Base-by-base conservation (phyloP, 2,329 filamentous ascomycete genomes). In the Fusarium sp. region DNA sequence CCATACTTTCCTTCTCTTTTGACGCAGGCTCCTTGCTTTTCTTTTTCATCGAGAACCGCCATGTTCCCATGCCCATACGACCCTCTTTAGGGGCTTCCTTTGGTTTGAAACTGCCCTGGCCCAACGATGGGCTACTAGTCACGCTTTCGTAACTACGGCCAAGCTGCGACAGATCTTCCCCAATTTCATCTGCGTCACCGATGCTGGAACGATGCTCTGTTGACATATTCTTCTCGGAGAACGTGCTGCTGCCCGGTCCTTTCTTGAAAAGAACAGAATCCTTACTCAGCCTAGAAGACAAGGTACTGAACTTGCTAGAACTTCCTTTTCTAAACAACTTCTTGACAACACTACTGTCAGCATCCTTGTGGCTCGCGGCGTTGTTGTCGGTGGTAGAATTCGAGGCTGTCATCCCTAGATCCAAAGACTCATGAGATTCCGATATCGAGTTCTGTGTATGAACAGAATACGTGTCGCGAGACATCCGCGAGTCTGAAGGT, bases 311-410 rank as follows among this genome's bases (percentile, higher is more conserved):
- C 81, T 91, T 91, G 79, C 88, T 86, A 11, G 89, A 89, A 78
- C 88, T 91, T 55, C 89, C 88, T 81, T 92, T 92, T 37, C 90
- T 87, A 62, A 92, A 87, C 54, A 92, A 83, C 78, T 90, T 88
- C 77, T 86, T 83, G 72, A 91, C 82, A 60, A 88, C 87, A 69
- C 89, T 88, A 58, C 89, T 88, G 58, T 90, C 88, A 70, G 85
- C 82, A 62, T 89, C 84, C 75, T 87, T 88, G 35, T 79, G 68
- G 38, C 80, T 81, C 7, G 80, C 77, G n/a, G 80, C 77, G 48
- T 83, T 84, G 23, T 86, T 81, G 41, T 91, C 89, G 10, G 88
- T 89, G 7, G 85, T 83, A 5, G 88, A 86, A 76, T 89, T 90
- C 48, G 89, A 91, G 46, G 85, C 80, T 6, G 85, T 84, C 23